These are phyloP conservation scores for Areca catechu DNA, from an alignment of 176 grass and related monocot species.

Conservation along the genomic window DNA sequence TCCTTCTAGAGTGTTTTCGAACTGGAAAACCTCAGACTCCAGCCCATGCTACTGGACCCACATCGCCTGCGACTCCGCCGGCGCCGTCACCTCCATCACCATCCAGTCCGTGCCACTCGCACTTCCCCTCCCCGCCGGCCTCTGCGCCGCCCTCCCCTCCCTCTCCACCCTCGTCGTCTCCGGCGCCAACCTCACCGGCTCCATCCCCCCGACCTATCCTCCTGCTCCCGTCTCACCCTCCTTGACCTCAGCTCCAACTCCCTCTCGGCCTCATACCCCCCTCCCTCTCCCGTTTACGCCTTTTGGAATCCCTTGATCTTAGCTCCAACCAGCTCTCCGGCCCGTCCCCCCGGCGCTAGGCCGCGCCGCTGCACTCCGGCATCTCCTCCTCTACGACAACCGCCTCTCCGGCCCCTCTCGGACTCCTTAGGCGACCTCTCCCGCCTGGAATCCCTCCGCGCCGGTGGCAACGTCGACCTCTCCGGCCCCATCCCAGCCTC, in stretches of 20 bases:
- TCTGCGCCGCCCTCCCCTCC: constrained; percentile 39
- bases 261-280: constrained; percentile 44
- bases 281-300: constrained; percentile 33
- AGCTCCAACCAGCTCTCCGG: constrained; percentile 81
- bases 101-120: constrained; percentile 76
- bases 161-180: constrained; percentile 43
- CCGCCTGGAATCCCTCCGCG: constrained; percentile 50
- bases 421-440: constrained; percentile 48
- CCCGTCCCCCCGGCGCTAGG: constrained; percentile 34
- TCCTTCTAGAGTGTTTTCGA: constrained; percentile 26
- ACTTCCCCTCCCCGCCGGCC: constrained; percentile 12
- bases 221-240: constrained; percentile 47
- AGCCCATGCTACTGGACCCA: constrained; percentile 87
- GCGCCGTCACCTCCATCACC: constrained; percentile 22
- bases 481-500: constrained; percentile 52
- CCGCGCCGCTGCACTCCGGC: constrained; percentile 20
- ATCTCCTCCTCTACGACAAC: constrained; percentile 72
- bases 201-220: constrained; percentile 39
- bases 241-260: constrained; percentile 71
- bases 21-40: constrained; percentile 44
- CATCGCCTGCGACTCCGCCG: constrained; percentile 29
- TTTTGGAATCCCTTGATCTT: constrained; percentile 31
- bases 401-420: constrained; percentile 55
- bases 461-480: constrained; percentile 73
- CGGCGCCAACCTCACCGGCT: constrained; percentile 71